phyloP scores from a whole-genome alignment of 106 monocot genomes.

The Xerophyta viscosa region DNA sequence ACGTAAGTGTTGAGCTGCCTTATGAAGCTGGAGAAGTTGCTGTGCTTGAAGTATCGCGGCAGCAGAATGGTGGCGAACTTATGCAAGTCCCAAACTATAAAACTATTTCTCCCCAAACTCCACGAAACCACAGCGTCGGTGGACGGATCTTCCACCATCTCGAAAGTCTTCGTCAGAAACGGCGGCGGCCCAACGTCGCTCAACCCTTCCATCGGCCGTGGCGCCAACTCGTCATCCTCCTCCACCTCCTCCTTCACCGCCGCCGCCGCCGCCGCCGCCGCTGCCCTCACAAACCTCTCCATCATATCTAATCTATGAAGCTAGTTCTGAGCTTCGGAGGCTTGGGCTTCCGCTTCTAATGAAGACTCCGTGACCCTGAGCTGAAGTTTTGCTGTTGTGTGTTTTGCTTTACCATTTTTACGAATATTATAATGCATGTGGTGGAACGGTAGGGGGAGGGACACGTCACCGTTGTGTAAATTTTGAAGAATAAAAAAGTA shows the following conservation, averaged over 20 bases:
- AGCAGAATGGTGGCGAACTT: constrained; percentile 36
- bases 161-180: constrained; percentile 66
- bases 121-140: constrained; percentile 60
- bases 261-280: too few relatives aligned
- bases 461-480: too few relatives aligned
- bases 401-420: too few relatives aligned
- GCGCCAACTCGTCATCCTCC: constrained; percentile 4
- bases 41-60: constrained; percentile 70
- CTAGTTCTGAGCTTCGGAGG: too few relatives aligned
- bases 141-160: constrained; percentile 57
- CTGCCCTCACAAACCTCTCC: neutral
- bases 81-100: constrained; percentile 59
- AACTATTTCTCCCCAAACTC: constrained; percentile 47
- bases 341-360: too few relatives aligned
- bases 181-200: constrained; percentile 32
- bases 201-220: constrained; percentile 26
- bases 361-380: too few relatives aligned
- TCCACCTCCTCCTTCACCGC: constrained; percentile 18
- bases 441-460: too few relatives aligned
- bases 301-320: too few relatives aligned
- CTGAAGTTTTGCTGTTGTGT: too few relatives aligned
- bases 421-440: too few relatives aligned
- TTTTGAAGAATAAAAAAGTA: too few relatives aligned
- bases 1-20: constrained; percentile 78
- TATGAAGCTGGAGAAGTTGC: constrained; percentile 78